Conservation (phyloP, 371 early-diverging fungal species). For the Amoeboaphelidium protococcarum region DNA sequence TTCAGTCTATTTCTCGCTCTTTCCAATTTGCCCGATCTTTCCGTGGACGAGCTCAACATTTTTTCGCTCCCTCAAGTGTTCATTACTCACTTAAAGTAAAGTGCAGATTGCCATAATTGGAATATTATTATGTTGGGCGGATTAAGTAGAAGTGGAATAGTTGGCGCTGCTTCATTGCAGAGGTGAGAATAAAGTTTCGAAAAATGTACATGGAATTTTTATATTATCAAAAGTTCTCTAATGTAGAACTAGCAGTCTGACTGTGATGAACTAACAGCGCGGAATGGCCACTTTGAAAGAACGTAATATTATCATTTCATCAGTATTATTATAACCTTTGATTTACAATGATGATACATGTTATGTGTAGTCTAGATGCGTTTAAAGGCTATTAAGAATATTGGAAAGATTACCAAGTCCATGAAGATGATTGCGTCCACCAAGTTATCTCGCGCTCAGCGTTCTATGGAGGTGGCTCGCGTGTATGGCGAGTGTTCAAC, state of each 20-base stretch:
- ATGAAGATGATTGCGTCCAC: conserved; percentile 99
- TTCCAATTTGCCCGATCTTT: too few species aligned
- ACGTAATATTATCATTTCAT: conserved; percentile 23
- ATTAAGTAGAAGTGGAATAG: too few species aligned
- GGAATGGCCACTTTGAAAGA: conserved; percentile 75
- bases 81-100: too few species aligned
- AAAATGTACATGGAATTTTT: background rate
- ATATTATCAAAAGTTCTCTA: background rate
- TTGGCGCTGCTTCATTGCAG: background rate
- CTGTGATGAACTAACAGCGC: conserved; percentile 27
- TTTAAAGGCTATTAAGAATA: conserved; percentile 85
- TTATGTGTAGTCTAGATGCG: conserved; percentile 56
- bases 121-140: too few species aligned
- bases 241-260: background rate
- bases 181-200: background rate
- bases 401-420: conserved; percentile 95
- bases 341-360: background rate
- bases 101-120: too few species aligned
- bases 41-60: too few species aligned
- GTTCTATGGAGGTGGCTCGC: conserved; percentile 74
- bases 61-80: too few species aligned
- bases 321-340: background rate
- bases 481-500: conserved; percentile 46
- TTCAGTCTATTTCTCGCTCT: too few species aligned
- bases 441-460: conserved; percentile 83